These are phyloP conservation scores for Calocybe cyanea DNA, from an alignment of 768 basidiomycete genomes.

Conservation along the genomic window DNA sequence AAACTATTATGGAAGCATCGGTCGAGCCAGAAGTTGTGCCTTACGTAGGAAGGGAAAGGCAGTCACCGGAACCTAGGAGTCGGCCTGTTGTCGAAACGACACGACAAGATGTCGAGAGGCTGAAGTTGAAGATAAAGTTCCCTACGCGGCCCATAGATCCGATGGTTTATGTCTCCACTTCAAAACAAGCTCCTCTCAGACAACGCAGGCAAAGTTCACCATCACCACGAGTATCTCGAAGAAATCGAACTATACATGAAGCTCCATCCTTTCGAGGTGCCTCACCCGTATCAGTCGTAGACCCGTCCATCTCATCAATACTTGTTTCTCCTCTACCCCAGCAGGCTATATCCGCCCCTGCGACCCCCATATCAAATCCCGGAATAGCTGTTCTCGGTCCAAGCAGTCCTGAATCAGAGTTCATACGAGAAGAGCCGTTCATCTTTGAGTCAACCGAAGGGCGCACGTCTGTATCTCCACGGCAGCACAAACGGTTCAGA, in stretches of 20 bases:
- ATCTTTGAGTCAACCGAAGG: slow-evolving; percentile 6
- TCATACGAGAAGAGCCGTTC: background rate
- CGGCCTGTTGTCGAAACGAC: slow-evolving; percentile 18
- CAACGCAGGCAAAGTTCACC: slow-evolving; percentile 19
- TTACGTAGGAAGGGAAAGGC: slow-evolving; percentile 19
- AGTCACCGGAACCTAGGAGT: slow-evolving; percentile 28
- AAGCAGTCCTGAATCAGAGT: slow-evolving; percentile 11
- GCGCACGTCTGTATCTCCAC: slow-evolving; percentile 1
- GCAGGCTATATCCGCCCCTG: background rate
- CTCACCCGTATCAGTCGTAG: background rate
- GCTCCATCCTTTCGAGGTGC: background rate
- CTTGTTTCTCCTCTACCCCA: background rate
- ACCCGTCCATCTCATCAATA: slow-evolving; percentile 1
- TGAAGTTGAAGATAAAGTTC: slow-evolving; percentile 35
- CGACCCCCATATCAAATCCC: slow-evolving; percentile 25
- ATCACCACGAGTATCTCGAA: slow-evolving; percentile 11
- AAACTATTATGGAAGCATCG: slow-evolving; percentile 13
- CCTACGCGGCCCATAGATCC: slow-evolving; percentile 14
- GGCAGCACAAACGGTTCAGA: slow-evolving; percentile 16
- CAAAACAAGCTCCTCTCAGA: slow-evolving; percentile 20
- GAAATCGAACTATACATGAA: background rate
- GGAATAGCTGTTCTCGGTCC: slow-evolving; percentile 21
- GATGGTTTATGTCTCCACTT: slow-evolving; percentile 21
- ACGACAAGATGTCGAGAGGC: slow-evolving; percentile 29
- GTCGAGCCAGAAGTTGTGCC: slow-evolving; percentile 22